These are phyloP conservation scores for Diplodia intermedia DNA, from an alignment of 2,329 filamentous ascomycete species.

Conservation along the genomic window DNA sequence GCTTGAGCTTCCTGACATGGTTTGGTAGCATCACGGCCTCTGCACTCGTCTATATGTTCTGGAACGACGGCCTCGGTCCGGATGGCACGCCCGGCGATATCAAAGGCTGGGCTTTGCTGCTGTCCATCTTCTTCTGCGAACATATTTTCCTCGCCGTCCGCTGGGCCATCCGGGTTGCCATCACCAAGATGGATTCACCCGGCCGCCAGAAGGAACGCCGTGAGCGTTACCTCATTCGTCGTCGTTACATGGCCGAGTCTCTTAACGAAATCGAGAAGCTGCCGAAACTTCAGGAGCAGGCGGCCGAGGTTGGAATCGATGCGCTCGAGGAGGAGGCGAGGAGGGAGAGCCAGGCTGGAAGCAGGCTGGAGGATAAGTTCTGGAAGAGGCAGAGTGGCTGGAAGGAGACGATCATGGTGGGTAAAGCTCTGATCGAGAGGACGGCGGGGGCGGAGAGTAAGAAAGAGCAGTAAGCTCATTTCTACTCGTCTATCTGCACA, in stretches of 20 bases:
- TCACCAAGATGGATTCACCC: slow-evolving; percentile 83
- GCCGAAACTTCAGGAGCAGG: slow-evolving; percentile 56
- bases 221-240: slow-evolving; percentile 81
- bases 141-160: slow-evolving; percentile 86
- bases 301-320: slow-evolving; percentile 69
- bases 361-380: slow-evolving; percentile 57
- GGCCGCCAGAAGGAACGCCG: slow-evolving; percentile 84
- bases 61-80: slow-evolving; percentile 68
- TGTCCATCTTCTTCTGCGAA: slow-evolving; percentile 84
- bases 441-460: slow-evolving; percentile 47
- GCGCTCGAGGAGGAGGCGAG: slow-evolving; percentile 67
- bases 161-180: slow-evolving; percentile 71
- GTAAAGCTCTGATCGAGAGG: slow-evolving; percentile 57
- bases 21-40: slow-evolving; percentile 86
- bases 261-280: slow-evolving; percentile 62
- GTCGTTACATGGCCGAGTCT: slow-evolving; percentile 77
- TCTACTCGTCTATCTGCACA: background rate
- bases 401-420: slow-evolving; percentile 59
- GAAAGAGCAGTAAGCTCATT: slow-evolving; percentile 39
- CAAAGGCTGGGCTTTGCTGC: slow-evolving; percentile 78
- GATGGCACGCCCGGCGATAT: slow-evolving; percentile 73
- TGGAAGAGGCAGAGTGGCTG: slow-evolving; percentile 60
- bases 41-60: slow-evolving; percentile 85
- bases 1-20: slow-evolving; percentile 90
- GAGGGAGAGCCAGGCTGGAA: slow-evolving; percentile 49